These are phyloP conservation scores for Strobilomyces echinocephalus DNA, from an alignment of 768 basidiomycete species.

Conservation along the genomic window DNA sequence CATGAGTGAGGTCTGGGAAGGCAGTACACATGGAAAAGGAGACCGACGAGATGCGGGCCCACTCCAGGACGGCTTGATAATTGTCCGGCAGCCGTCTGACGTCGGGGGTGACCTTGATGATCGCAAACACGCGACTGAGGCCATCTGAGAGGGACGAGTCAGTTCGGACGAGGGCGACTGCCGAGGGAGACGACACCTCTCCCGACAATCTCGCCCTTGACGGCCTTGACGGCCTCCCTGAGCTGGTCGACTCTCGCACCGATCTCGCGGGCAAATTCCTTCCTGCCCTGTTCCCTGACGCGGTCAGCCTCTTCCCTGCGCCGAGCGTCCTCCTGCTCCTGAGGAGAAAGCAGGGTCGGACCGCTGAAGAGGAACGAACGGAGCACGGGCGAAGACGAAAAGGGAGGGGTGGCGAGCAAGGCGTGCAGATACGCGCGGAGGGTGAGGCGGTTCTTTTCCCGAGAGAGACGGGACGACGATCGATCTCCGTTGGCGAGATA, in stretches of 20 bases:
- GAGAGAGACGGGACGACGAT: slow-evolving; percentile 47
- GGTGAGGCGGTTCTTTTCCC: slow-evolving; percentile 95
- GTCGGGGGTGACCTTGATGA: slow-evolving; percentile 75
- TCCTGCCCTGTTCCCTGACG: slow-evolving; percentile 81
- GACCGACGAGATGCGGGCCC: slow-evolving; percentile 93
- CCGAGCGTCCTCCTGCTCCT: slow-evolving; percentile 76
- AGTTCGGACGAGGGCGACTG: background rate
- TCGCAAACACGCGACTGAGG: slow-evolving; percentile 80
- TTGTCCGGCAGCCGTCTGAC: slow-evolving; percentile 76
- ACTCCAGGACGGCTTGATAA: slow-evolving; percentile 88
- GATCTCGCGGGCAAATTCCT: slow-evolving; percentile 83
- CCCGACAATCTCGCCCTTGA: slow-evolving; percentile 92
- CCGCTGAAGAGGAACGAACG: slow-evolving; percentile 78
- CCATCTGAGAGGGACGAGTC: slow-evolving; percentile 55
- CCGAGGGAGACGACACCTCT: slow-evolving; percentile 47
- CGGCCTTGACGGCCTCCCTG: slow-evolving; percentile 74
- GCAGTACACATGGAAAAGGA: background rate
- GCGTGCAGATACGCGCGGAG: slow-evolving; percentile 88
- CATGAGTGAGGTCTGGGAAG: slow-evolving; percentile 7
- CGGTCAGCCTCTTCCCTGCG: slow-evolving; percentile 85
- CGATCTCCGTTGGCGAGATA: background rate
- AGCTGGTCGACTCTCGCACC: slow-evolving; percentile 81
- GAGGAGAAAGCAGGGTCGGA: slow-evolving; percentile 59
- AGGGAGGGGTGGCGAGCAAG: slow-evolving; percentile 61
- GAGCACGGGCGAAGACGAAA: slow-evolving; percentile 85